A percentile compares a stretch with the other conserved stretches of the same genome.
phyloP scores from a whole-genome alignment of 192 early-diverging fungal genomes.

The Coemansia sp. region DNA sequence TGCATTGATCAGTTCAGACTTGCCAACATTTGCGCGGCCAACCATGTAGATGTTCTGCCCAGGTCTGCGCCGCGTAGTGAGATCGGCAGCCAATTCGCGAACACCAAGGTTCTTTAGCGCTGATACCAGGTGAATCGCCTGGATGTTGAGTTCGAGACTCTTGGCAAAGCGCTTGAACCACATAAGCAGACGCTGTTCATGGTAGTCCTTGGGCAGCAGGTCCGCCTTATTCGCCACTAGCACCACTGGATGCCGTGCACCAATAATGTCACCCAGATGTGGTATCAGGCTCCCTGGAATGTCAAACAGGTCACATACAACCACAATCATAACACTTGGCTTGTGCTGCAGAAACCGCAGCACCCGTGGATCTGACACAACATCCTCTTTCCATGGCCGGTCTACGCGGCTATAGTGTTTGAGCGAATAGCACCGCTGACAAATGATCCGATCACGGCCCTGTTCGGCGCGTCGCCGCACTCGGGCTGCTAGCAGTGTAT shows the following conservation, averaged over 20 bases:
- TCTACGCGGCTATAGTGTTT: slow-evolving; percentile 57
- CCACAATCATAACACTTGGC: slow-evolving; percentile 56
- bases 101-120: slow-evolving; percentile 62
- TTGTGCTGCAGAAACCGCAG: slow-evolving; percentile 60
- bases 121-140: slow-evolving; percentile 58
- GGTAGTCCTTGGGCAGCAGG: slow-evolving; percentile 60
- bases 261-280: slow-evolving; percentile 56
- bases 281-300: slow-evolving; percentile 64
- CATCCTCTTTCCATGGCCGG: slow-evolving; percentile 53
- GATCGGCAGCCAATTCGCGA: slow-evolving; percentile 50
- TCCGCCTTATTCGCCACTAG: slow-evolving; percentile 74
- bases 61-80: slow-evolving; percentile 37
- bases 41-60: slow-evolving; percentile 68
- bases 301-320: slow-evolving; percentile 68
- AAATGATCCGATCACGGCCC: slow-evolving; percentile 55
- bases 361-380: slow-evolving; percentile 55
- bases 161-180: slow-evolving; percentile 57
- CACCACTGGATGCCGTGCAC: slow-evolving; percentile 56
- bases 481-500: slow-evolving; percentile 19
- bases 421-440: slow-evolving; percentile 68
- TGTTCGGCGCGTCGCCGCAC: slow-evolving; percentile 43
- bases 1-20: slow-evolving; percentile 71
- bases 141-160: slow-evolving; percentile 43
- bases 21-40: slow-evolving; percentile 75
- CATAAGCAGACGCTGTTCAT: slow-evolving; percentile 56